Conservation (phyloP, 2,329 filamentous ascomycete species). For the Trichophyton mentagrophytes region DNA sequence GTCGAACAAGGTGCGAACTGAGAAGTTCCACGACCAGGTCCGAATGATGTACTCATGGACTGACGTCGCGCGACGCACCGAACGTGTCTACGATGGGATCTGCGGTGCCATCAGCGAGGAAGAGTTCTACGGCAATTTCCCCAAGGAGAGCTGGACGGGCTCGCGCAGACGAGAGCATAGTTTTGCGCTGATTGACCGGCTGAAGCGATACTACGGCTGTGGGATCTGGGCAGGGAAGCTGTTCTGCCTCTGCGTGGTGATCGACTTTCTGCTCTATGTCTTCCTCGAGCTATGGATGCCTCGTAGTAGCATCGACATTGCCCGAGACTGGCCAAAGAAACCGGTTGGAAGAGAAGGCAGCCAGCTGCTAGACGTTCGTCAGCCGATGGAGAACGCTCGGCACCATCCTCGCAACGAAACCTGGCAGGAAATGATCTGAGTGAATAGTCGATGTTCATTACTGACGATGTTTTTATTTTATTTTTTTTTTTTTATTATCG, state of each 20-base stretch:
- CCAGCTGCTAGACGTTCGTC: neutral
- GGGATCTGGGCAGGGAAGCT: slow-evolving; percentile 97
- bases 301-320: slow-evolving; percentile 73
- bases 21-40: slow-evolving; percentile 91
- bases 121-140: slow-evolving; percentile 76
- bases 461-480: neutral
- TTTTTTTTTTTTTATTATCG: neutral
- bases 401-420: neutral
- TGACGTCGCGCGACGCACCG: slow-evolving; percentile 84
- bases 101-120: slow-evolving; percentile 71
- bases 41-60: slow-evolving; percentile 99
- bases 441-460: neutral
- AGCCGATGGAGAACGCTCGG: neutral
- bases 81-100: slow-evolving; percentile 90
- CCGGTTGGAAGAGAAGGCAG: neutral
- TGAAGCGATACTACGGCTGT: slow-evolving; percentile 95
- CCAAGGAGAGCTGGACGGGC: slow-evolving; percentile 55
- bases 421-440: slow-evolving; percentile 3
- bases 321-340: slow-evolving; percentile 84
- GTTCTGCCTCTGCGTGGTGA: slow-evolving; percentile 85
- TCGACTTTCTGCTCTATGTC: slow-evolving; percentile 85
- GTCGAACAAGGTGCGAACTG: slow-evolving; percentile 75
- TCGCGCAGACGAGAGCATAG: slow-evolving; percentile 63
- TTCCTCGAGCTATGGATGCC: slow-evolving; percentile 81
- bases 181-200: slow-evolving; percentile 82